phyloP scores from a whole-genome alignment of 306 rosid species.

The Vigna mungo region DNA sequence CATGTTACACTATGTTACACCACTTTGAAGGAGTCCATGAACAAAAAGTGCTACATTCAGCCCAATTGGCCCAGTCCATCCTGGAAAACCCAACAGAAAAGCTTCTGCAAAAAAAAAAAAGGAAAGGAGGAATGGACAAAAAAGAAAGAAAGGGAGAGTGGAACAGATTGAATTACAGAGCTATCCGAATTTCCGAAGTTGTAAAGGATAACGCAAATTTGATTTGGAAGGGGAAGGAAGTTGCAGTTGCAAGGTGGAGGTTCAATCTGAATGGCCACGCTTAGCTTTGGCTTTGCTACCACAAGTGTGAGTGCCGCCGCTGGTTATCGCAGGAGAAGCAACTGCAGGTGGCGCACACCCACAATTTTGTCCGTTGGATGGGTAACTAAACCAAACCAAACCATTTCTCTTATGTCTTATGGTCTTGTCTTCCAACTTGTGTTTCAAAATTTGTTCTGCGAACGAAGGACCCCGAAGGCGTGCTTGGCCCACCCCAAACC shows the following conservation, averaged over 20 bases:
- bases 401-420: not conserved
- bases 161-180: not conserved
- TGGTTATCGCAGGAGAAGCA: slow-evolving; percentile 30
- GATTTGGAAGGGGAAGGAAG: slow-evolving; percentile 15
- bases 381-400: slow-evolving; percentile 53
- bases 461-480: slow-evolving; percentile 89
- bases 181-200: not conserved
- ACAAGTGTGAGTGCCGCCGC: slow-evolving; percentile 36
- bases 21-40: too few species aligned
- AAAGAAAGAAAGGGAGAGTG: not conserved
- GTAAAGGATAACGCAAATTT: slow-evolving; percentile 50
- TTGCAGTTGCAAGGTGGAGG: slow-evolving; percentile 24
- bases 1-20: too few species aligned
- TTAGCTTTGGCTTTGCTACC: slow-evolving; percentile 66
- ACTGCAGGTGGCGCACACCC: slow-evolving; percentile 29
- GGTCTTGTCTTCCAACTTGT: not conserved
- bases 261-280: slow-evolving; percentile 64
- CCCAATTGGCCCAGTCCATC: slow-evolving; percentile 12
- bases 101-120: too few species aligned
- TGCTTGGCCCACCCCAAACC: slow-evolving; percentile 65
- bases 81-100: not conserved
- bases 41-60: too few species aligned
- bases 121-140: too few species aligned
- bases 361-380: slow-evolving; percentile 65
- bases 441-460: slow-evolving; percentile 7